Conservation (phyloP, 495 filamentous ascomycete genomes). For the Penicillium odoratum region DNA sequence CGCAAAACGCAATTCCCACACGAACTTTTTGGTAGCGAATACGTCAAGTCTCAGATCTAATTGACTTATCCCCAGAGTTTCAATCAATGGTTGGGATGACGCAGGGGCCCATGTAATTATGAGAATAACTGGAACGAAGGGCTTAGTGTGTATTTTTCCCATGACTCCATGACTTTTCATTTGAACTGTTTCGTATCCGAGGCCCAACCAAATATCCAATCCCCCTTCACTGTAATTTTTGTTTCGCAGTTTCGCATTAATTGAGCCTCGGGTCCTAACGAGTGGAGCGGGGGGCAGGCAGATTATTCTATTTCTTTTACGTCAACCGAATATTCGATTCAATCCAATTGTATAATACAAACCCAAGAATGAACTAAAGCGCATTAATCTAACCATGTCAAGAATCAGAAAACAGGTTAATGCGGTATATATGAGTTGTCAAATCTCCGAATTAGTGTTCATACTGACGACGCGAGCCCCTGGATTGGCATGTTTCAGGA, state of each 20-base stretch:
- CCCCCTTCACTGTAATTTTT: neutral
- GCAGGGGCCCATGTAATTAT: neutral
- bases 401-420: neutral
- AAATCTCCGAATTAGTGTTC: neutral
- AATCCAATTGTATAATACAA: neutral
- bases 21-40: constrained; percentile 1
- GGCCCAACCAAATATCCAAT: neutral
- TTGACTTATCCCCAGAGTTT: neutral
- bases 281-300: constrained; percentile 9
- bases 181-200: neutral
- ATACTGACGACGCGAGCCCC: constrained; percentile 3
- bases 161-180: neutral
- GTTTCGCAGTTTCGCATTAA: constrained; percentile 22
- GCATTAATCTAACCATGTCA: neutral
- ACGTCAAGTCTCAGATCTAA: neutral
- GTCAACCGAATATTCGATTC: neutral
- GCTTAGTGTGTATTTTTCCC: neutral
- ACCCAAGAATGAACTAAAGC: neutral
- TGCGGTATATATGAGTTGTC: neutral
- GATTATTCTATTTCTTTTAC: neutral
- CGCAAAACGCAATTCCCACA: neutral
- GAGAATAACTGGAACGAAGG: neutral
- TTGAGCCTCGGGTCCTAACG: constrained; percentile 15
- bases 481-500: constrained; percentile 11
- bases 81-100: neutral